Evolutionary conservation across 441 rosid genomes (phyloP).

Genomic region (Sinapis alba): DNA sequence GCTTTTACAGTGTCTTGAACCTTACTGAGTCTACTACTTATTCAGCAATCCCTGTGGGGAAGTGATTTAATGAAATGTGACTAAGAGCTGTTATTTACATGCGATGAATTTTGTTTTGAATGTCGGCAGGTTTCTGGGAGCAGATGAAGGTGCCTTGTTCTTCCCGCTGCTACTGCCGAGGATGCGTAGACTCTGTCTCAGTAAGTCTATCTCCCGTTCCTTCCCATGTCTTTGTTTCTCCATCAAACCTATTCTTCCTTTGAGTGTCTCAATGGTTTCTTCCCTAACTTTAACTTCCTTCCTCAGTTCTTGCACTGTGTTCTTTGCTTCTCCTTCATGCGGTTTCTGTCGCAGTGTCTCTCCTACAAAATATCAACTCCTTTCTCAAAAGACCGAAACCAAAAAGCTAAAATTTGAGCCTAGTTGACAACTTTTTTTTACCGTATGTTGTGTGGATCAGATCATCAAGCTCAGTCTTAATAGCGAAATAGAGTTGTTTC

Average conservation of each 20-base stretch:
- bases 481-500: slow-evolving; percentile 82
- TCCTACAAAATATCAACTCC: slow-evolving; percentile 34
- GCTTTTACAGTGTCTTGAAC: slow-evolving; percentile 15
- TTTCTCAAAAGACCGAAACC: slow-evolving; percentile 1
- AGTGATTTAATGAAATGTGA: slow-evolving; percentile 5
- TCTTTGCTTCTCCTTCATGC: slow-evolving; percentile 48
- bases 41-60: neutral
- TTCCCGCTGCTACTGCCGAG: slow-evolving; percentile 45
- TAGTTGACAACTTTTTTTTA: neutral
- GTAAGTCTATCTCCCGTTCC: slow-evolving; percentile 66
- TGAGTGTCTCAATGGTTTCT: slow-evolving; percentile 52
- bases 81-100: slow-evolving; percentile 19
- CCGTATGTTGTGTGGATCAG: slow-evolving; percentile 67
- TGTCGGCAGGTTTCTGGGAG: slow-evolving; percentile 23
- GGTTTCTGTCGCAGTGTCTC: slow-evolving; percentile 50
- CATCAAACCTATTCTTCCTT: slow-evolving; percentile 41
- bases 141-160: slow-evolving; percentile 26
- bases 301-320: slow-evolving; percentile 55
- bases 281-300: slow-evolving; percentile 56
- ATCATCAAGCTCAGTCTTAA: slow-evolving; percentile 83
- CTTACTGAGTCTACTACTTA: slow-evolving; percentile 15
- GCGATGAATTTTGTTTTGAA: slow-evolving; percentile 23
- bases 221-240: slow-evolving; percentile 52
- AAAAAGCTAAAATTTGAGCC: neutral
- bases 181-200: slow-evolving; percentile 75